phyloP scores from a whole-genome alignment of 225 moss, liverwort and hornwort species.

The Pseudoscleropodium purum region DNA sequence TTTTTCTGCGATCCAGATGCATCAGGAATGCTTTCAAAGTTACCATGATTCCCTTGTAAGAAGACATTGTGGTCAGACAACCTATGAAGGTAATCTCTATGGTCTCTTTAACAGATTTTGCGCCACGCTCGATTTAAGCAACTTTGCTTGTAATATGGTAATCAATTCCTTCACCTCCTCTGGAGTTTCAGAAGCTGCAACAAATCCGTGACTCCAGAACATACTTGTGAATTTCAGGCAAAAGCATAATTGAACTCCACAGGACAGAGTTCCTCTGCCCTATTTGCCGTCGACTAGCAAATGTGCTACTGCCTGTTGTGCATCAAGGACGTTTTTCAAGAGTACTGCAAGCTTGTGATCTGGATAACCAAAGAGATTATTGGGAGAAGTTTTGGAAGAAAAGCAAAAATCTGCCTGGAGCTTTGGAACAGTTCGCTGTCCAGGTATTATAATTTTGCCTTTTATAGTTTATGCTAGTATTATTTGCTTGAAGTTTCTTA shows the following conservation, averaged over 20 bases:
- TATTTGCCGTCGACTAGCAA: slow-evolving; percentile 91
- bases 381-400: slow-evolving; percentile 29
- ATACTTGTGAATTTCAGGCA: slow-evolving; percentile 36
- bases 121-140: not conserved
- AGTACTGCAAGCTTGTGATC: slow-evolving; percentile 23
- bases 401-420: slow-evolving; percentile 28
- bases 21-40: slow-evolving; percentile 84
- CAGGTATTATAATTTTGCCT: slow-evolving; percentile 16
- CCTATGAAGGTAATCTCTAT: slow-evolving; percentile 70
- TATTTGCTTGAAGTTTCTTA: not conserved
- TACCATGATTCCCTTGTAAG: slow-evolving; percentile 75
- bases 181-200: not conserved
- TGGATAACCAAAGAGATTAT: slow-evolving; percentile 23
- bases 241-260: slow-evolving; percentile 70
- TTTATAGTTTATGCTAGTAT: not conserved
- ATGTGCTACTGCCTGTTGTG: slow-evolving; percentile 84
- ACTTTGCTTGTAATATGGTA: not conserved
- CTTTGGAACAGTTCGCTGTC: slow-evolving; percentile 40
- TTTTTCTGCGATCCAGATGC: slow-evolving; percentile 60
- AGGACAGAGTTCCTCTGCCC: slow-evolving; percentile 90
- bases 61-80: slow-evolving; percentile 52
- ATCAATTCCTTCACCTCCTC: not conserved
- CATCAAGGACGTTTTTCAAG: slow-evolving; percentile 55
- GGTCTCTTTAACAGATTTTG: not conserved
- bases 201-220: not conserved